Evolutionary conservation across 2,329 filamentous ascomycete genomes (phyloP).

Genomic region (Colletotrichum australisinense): DNA sequence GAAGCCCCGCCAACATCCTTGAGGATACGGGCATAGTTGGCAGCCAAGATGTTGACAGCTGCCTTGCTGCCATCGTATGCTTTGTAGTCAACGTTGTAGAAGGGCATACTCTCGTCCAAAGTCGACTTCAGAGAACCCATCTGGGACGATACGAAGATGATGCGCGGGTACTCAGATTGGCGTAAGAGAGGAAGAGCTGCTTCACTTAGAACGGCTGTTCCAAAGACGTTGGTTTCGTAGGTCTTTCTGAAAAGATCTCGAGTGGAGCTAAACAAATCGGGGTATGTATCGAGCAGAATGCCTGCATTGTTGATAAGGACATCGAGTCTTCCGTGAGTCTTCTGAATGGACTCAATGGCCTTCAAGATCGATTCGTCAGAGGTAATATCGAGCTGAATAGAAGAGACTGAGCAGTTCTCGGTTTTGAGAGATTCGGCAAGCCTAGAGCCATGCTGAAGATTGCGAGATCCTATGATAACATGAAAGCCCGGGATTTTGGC

Average conservation of each 20-base stretch:
- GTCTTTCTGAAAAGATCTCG: constrained; percentile 50
- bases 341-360: constrained; percentile 38
- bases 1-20: constrained; percentile 45
- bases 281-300: constrained; percentile 41
- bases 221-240: constrained; percentile 52
- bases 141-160: constrained; percentile 51
- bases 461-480: constrained; percentile 48
- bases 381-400: constrained; percentile 42
- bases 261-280: constrained; percentile 32
- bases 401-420: constrained; percentile 39
- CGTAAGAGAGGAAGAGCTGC: constrained; percentile 44
- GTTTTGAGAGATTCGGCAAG: constrained; percentile 40
- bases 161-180: constrained; percentile 40
- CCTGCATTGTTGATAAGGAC: constrained; percentile 51
- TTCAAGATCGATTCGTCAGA: constrained; percentile 43
- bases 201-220: constrained; percentile 43
- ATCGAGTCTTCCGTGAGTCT: constrained; percentile 44
- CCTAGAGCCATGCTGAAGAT: constrained; percentile 39
- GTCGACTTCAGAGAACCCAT: constrained; percentile 47
- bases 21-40: constrained; percentile 47
- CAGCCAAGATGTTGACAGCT: constrained; percentile 53
- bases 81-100: constrained; percentile 44
- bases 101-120: constrained; percentile 41
- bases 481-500: constrained; percentile 43
- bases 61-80: constrained; percentile 55